Base-by-base conservation (phyloP, 768 basidiomycete species). In the Macrocybe gigantea region DNA sequence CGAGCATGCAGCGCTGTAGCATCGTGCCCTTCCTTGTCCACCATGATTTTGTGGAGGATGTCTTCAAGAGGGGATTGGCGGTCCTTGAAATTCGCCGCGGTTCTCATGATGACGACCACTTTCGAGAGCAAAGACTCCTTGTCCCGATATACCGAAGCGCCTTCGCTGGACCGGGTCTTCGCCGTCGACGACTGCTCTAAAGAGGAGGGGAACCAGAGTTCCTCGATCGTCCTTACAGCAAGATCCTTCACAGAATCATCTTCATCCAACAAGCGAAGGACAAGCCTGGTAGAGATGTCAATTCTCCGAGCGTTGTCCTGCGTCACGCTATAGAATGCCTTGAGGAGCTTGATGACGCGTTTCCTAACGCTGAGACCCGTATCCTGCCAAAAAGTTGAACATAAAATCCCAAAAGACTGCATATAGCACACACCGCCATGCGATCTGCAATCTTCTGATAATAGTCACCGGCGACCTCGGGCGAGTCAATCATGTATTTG, bases 241-340 rank as follows among this genome's bases (percentile, higher is more conserved):
- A 97, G 77, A 45, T 97, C 95, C 72, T 90, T 95, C 53, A 99
- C 91, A 0, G 82, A 83, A 40, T 97, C 93, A 60, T 99, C 96
- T 60, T 96, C 93, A 56, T 99, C 96, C 37, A 85, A 62, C 73
- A 93, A 87, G 10, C 94, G 81, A 33, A 85, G 69, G 2, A 96
- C 83, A 14, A 99, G 76, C 48, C 83, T 81, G 1, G 79, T 82
- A 51, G 86, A 82, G 42, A 97, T 93, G 56, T 97, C 92, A 36
- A 85, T 76, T 31, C 79, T 79, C 33, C 82, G 78, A 10, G 62
- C 58, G 33, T 74, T 69, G 44, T 85, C 80, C 11, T 79, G 72
- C 2, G 83, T 80, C 13, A 83, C 78, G 1, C 64, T 56, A 59
- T 94, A 94, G 54, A 93, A 88, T 0, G 82, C 77, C 63, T 87